Base-by-base conservation (phyloP, 768 basidiomycete genomes). In the Suillus plorans region DNA sequence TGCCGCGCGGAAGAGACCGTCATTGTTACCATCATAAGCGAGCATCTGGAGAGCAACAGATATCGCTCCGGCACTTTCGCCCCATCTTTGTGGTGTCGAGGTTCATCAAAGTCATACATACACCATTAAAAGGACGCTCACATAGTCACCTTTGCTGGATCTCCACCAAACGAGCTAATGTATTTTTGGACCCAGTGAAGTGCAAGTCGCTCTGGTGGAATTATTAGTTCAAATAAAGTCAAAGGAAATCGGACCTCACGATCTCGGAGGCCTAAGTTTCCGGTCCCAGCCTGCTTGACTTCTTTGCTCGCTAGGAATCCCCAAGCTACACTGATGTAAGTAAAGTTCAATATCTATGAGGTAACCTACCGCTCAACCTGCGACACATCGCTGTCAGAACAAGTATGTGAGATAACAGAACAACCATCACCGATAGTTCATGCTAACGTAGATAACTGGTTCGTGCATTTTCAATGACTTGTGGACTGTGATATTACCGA, bases 111-210 rank as follows among this genome's bases (percentile, higher is more conserved):
- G 41, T 34, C 12, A 9, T 12, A 20, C 28, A 12, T 37, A 14
- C 5, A 45, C 25, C 1, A 14, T 6, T 37, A 7, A 9, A 44
- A 7, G 18, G n/a, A 44, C 5, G 64, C 67, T 65, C 59, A 75
- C 73, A 73, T 57, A n/a, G 67, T 67, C 5, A 77, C 77, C 52
- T 72, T 77, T 3, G 58, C 45, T 3, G 74, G 74, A 63, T 82
- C 73, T 39, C 82, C 82, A 5, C 82, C 81, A 65, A 81, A 82
- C 0, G 73, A 67, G 28, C 65, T 67, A 45, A 82, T 80, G 66
- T 83, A 78, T 64, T 78, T 73, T 52, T 80, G 77, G 2, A 82
- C 76, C 80, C 81, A 83, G 61, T 80, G 69, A 5, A 83, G 69
- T 3, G 79, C 80, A 25, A 76, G 68, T 10, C 75, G 69, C 55